phyloP scores from a whole-genome alignment of 371 early-diverging fungal genomes.

The Syncephalastrum contaminatum region DNA sequence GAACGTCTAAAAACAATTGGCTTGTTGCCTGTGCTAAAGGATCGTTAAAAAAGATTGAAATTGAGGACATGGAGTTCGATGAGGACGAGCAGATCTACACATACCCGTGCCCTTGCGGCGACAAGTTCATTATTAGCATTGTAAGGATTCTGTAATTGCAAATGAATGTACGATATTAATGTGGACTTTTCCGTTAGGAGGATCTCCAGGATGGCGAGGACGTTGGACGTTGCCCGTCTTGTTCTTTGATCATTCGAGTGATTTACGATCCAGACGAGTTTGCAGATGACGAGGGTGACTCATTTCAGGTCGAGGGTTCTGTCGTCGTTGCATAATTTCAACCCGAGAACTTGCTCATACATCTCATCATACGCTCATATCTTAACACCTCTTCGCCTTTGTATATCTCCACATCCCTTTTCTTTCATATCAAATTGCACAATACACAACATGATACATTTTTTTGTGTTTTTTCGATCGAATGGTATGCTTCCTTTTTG shows the following conservation, averaged over 20 bases:
- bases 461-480: not conserved
- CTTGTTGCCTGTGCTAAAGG: conserved; percentile 14
- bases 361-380: conserved; percentile 6
- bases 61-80: conserved; percentile 97
- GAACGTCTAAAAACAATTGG: too few species aligned
- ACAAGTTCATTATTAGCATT: conserved; percentile 90
- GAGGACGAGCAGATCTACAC: conserved; percentile 81
- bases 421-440: not conserved
- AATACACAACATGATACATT: not conserved
- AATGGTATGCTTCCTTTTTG: conserved; percentile 7
- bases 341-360: not conserved
- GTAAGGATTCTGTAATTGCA: conserved; percentile 26
- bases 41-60: conserved; percentile 65
- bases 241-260: conserved; percentile 90
- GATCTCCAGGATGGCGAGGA: conserved; percentile 93
- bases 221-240: conserved; percentile 94
- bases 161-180: not conserved
- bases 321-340: conserved; percentile 29
- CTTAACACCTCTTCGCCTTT: conserved; percentile 2
- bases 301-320: conserved; percentile 37
- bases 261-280: conserved; percentile 83
- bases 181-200: conserved; percentile 46
- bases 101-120: conserved; percentile 99
- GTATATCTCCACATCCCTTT: conserved; percentile 3
- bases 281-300: conserved; percentile 40